These are phyloP conservation scores for Aspergillus floridensis DNA, from an alignment of 2,329 filamentous ascomycete species.

Conservation along the genomic window DNA sequence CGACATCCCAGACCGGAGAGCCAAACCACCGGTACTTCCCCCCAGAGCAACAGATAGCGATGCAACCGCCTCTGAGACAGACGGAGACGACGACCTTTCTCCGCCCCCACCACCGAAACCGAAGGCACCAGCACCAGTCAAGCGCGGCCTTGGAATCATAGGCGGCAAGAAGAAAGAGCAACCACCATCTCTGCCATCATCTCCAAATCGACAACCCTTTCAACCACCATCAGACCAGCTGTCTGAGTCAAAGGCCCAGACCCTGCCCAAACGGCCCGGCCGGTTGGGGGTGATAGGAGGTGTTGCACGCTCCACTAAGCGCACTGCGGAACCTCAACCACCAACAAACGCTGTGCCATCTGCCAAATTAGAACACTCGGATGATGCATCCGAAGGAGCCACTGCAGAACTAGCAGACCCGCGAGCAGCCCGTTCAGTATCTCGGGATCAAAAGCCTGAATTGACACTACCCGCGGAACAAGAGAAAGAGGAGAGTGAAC, in stretches of 20 bases:
- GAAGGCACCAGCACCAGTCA: slow-evolving; percentile 5
- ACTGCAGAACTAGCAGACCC: not conserved
- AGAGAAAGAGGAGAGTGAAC: slow-evolving; percentile 38
- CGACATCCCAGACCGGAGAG: not conserved
- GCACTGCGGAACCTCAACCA: slow-evolving; percentile 3
- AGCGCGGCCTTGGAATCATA: slow-evolving; percentile 30
- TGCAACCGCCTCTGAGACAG: slow-evolving; percentile 8
- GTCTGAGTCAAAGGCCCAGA: slow-evolving; percentile 17
- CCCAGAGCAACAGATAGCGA: not conserved
- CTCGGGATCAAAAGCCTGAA: not conserved
- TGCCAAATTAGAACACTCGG: not conserved
- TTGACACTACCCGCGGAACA: slow-evolving; percentile 12
- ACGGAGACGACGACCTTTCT: not conserved
- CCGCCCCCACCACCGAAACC: slow-evolving; percentile 9
- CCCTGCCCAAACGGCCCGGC: slow-evolving; percentile 15
- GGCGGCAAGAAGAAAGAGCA: slow-evolving; percentile 29
- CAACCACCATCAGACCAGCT: not conserved
- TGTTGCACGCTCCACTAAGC: slow-evolving; percentile 15
- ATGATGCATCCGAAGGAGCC: not conserved
- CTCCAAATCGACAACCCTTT: not conserved
- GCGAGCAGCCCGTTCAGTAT: not conserved
- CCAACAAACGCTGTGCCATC: not conserved
- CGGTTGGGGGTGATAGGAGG: slow-evolving; percentile 40
- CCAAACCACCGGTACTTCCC: not conserved
- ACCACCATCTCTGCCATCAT: not conserved